These are phyloP conservation scores for Pyrus hybrid DNA, from an alignment of 331 rosid species.

Conservation along the genomic window DNA sequence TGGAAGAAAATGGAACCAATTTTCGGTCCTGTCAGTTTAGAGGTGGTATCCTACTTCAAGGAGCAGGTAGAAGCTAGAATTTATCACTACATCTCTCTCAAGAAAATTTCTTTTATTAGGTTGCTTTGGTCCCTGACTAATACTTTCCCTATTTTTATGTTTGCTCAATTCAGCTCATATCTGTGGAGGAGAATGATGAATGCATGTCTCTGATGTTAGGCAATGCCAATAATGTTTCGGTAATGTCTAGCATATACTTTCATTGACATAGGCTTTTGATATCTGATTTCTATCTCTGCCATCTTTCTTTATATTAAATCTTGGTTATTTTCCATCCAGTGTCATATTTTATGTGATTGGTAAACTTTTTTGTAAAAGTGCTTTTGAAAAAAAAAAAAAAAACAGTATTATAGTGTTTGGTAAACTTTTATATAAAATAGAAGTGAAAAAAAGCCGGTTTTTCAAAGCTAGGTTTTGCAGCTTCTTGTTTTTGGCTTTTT, in stretches of 20 bases:
- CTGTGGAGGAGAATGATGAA: slow-evolving; percentile 44
- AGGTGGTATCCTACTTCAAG: slow-evolving; percentile 46
- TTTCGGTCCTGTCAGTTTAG: slow-evolving; percentile 52
- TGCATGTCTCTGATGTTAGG: slow-evolving; percentile 35
- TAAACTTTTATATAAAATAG: too few relatives aligned
- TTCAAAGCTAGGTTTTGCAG: too few relatives aligned
- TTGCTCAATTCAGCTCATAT: slow-evolving; percentile 40
- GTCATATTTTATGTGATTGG: background rate
- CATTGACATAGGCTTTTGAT: background rate
- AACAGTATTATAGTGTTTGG: too few relatives aligned
- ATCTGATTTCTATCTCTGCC: background rate
- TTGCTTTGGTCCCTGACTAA: slow-evolving; percentile 7
- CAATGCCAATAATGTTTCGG: slow-evolving; percentile 35
- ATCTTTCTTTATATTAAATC: background rate
- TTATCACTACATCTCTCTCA: slow-evolving; percentile 1
- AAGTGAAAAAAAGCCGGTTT: too few relatives aligned
- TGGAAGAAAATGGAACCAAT: slow-evolving; percentile 71
- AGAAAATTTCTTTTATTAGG: slow-evolving; percentile 3
- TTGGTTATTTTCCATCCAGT: background rate
- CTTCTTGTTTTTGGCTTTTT: too few relatives aligned
- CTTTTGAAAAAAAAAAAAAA: too few relatives aligned
- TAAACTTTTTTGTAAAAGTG: too few relatives aligned
- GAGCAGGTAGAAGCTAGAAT: slow-evolving; percentile 44
- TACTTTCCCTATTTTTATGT: slow-evolving; percentile 7
- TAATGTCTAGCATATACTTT: slow-evolving; percentile 23